Conservation (phyloP, 108 stramenopile species). For the Seminavis robusta region DNA sequence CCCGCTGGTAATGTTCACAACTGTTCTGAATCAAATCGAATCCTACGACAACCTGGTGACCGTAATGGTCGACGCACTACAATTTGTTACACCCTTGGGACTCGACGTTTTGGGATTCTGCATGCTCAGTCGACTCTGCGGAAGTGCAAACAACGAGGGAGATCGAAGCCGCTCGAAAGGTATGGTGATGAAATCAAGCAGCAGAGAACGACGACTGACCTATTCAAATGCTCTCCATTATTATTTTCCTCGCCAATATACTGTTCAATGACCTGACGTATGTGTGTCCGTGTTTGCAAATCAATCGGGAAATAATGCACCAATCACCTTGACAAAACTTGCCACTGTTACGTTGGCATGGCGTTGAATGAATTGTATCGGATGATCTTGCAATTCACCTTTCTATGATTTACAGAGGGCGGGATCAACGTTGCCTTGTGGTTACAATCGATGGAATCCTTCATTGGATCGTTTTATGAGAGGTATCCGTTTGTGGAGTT, state of each 20-base stretch:
- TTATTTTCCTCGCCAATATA: too few species aligned
- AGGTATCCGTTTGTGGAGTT: slow-evolving; percentile 73
- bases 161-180: slow-evolving; percentile 67
- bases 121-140: slow-evolving; percentile 61
- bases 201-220: too few species aligned
- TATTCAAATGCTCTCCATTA: too few species aligned
- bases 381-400: too few species aligned
- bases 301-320: too few species aligned
- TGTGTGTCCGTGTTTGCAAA: too few species aligned
- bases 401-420: too few species aligned
- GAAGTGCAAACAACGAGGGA: slow-evolving; percentile 35
- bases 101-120: slow-evolving; percentile 87
- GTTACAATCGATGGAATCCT: slow-evolving; percentile 82
- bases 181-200: slow-evolving; percentile 27
- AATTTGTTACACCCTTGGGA: slow-evolving; percentile 69
- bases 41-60: slow-evolving; percentile 93
- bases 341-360: too few species aligned
- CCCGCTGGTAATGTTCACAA: slow-evolving; percentile 83
- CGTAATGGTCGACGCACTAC: slow-evolving; percentile 89
- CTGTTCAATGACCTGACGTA: too few species aligned
- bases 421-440: slow-evolving; percentile 87
- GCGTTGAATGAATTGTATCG: too few species aligned
- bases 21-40: slow-evolving; percentile 89
- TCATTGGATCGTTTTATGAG: slow-evolving; percentile 80
- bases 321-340: too few species aligned